Base-by-base conservation (phyloP, 495 filamentous ascomycete species). In the Cercophora sp. region DNA sequence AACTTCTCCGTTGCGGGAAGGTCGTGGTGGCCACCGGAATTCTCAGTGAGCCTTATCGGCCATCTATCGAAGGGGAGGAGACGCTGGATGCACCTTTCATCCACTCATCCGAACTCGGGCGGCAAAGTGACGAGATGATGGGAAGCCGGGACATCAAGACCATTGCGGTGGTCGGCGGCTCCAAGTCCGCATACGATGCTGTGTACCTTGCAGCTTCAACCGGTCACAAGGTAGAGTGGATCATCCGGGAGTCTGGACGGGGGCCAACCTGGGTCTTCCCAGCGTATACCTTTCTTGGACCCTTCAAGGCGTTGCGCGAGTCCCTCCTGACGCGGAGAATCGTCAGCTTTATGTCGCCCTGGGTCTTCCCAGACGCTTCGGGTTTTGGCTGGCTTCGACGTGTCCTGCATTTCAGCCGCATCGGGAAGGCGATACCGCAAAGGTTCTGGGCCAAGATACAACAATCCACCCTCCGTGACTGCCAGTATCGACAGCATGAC, bases 141-240 rank as follows among this genome's bases (percentile, higher is more conserved):
- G 55, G 67, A 18, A 59, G 62, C 19, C 48, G 50, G 3, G 32
- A 50, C 24, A 26, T 64, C 16, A 31, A 55, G 34, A 57, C 55
- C 6, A 70, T 87, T 4, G 72, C 75, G 0, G 74, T 91, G 3
- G 72, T 87, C 19, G 86, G 87, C 9, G 83, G 79, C 5, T 79
- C 79, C 8, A 93, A 91, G 65, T 88, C 85, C 9, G 85, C 81
- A 3, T 88, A 80, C 72, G 88, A 91, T 66, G 80, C 81, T 11
- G 86, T 81, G 2, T 87, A 88, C 57, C 71, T 77, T 3, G 80
- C 79, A 51, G 80, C 82, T 0, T 75, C 76, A 0, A 66, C 74
- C 0, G 86, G 84, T 5, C 77, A 83, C 54, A 61, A 76, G 27
- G 83, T 91, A 9, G 78, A 84, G 51, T 86, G 81, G 86, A 67